A percentile compares a stretch with the other conserved stretches of the same genome.
These are phyloP conservation scores for Cercospora zeina DNA, from an alignment of 2,329 filamentous ascomycete genomes.

Conservation along the genomic window DNA sequence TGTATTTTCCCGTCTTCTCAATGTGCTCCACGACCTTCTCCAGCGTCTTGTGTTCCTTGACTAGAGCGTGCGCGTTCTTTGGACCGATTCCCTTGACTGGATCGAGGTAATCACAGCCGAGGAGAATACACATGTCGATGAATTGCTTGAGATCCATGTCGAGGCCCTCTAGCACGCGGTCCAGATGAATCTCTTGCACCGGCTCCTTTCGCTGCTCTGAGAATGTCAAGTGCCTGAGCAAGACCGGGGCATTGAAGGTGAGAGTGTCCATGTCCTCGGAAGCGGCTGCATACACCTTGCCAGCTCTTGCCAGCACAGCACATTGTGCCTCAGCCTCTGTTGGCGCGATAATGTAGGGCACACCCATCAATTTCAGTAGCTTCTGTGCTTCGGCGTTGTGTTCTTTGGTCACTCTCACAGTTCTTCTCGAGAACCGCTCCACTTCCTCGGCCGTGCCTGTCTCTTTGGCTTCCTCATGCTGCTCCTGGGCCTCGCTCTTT, in stretches of 20 bases:
- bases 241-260: slow-evolving; percentile 88
- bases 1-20: slow-evolving; percentile 75
- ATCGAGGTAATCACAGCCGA: slow-evolving; percentile 97
- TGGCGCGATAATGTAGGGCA: slow-evolving; percentile 91
- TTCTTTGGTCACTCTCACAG: slow-evolving; percentile 91
- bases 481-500: slow-evolving; percentile 87
- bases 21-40: slow-evolving; percentile 84
- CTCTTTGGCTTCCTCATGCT: slow-evolving; percentile 92
- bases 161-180: slow-evolving; percentile 81
- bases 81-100: slow-evolving; percentile 94
- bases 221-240: slow-evolving; percentile 91
- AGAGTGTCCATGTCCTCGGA: slow-evolving; percentile 99
- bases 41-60: slow-evolving; percentile 84
- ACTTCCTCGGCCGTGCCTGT: slow-evolving; percentile 96
- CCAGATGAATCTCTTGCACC: slow-evolving; percentile 89
- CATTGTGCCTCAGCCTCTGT: slow-evolving; percentile 98
- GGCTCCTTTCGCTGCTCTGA: slow-evolving; percentile 97
- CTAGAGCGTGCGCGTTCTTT: slow-evolving; percentile 86
- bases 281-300: slow-evolving; percentile 94
- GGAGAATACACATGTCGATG: slow-evolving; percentile 94
- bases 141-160: slow-evolving; percentile 88
- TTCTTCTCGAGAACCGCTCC: slow-evolving; percentile 92
- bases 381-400: slow-evolving; percentile 94
- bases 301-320: slow-evolving; percentile 80
- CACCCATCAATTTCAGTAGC: slow-evolving; percentile 89